Percentiles rank a stretch among this genome's conserved stretches.
Evolutionary conservation across 352 stramenopile genomes (phyloP).

Genomic region (Phytopythium helicoides): DNA sequence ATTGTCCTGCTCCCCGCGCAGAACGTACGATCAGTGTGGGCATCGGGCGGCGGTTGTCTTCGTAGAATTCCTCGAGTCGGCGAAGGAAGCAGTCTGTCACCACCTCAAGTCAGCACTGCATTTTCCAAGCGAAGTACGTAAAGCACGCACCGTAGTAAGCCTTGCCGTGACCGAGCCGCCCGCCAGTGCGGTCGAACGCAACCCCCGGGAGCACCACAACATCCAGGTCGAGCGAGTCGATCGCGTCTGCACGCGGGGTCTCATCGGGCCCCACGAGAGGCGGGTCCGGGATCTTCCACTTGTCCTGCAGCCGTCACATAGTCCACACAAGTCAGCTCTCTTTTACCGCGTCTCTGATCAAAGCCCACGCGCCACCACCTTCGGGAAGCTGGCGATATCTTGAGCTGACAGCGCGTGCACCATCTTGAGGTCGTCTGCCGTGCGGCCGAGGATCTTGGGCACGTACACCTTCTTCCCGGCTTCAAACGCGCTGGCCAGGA

Average conservation of each 20-base stretch:
- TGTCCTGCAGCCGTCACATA: slow-evolving; percentile 53
- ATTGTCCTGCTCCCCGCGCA: too few relatives aligned
- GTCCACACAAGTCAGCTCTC: slow-evolving; percentile 6
- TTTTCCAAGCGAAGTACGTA: too few relatives aligned
- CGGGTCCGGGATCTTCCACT: slow-evolving; percentile 87
- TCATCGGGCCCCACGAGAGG: slow-evolving; percentile 27
- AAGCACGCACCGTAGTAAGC: slow-evolving; percentile 87
- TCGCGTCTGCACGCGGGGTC: slow-evolving; percentile 31
- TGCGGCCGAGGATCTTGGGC: slow-evolving; percentile 77
- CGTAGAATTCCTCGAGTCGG: slow-evolving; percentile 49
- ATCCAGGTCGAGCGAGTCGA: slow-evolving; percentile 54
- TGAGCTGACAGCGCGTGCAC: slow-evolving; percentile 53
- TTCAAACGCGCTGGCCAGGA: slow-evolving; percentile 59
- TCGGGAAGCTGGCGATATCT: slow-evolving; percentile 80
- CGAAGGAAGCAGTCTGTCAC: slow-evolving; percentile 68
- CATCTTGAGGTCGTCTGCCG: slow-evolving; percentile 78
- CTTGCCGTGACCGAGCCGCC: slow-evolving; percentile 84
- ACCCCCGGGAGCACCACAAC: slow-evolving; percentile 82
- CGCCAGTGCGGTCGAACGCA: slow-evolving; percentile 75
- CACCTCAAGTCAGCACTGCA: background rate
- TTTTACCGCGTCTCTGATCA: background rate
- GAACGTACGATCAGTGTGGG: slow-evolving; percentile 58
- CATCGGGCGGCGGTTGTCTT: slow-evolving; percentile 23
- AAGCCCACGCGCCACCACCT: slow-evolving; percentile 44
- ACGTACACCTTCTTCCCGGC: slow-evolving; percentile 80